Evolutionary conservation across 768 basidiomycete genomes (phyloP), one percentile per base, ranked within the genome.

Genomic region (Lactifluus piperatus): DNA sequence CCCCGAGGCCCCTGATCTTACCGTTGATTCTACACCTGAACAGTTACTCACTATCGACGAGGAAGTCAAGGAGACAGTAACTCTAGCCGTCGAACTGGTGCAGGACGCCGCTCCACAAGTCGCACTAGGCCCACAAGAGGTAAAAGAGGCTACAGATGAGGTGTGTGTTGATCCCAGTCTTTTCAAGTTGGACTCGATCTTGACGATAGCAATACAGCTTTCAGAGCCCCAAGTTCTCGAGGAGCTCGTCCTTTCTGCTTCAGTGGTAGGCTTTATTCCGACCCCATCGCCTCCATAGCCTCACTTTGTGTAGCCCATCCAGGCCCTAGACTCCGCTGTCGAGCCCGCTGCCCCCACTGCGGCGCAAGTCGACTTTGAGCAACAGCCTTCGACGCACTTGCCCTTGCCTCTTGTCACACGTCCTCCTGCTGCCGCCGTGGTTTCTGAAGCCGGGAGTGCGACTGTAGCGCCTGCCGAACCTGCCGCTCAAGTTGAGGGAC

Each of bases 301-400:
- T n/a, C 43, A 18, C 6, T 10, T 27, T 11, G 26, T 11, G 26
- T 14, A 22, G 41, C 53, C 53, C 43, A 4, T 54, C 29, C 53
- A 43, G 41, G n/a, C 8, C 9, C 30, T 46, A 1, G 22, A 26
- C 20, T 18, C 54, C 16, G 22, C 57, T 10, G n/a, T 46, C 27
- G 10, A 34, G 6, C 30, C 43, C 4, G 16, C 37, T 46, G 50
- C 37, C 36, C 30, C 54, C 10, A 29, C 58, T 26, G 30, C 27
- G 9, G 36, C 22, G n/a, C 29, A 39, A 26, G 29, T 22, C 29
- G 32, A 37, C 49, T 4, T 26, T 14, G 59, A 36, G 18, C 22
- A 48, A 8, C 52, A 64, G 44, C 43, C n/a, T 30, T 54, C 59
- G 9, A 64, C 62, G n/a, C 59, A 64, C 41, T 29, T 54, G 5